A percentile compares a stretch with the other conserved stretches of the same genome.
phyloP scores from a whole-genome alignment of 2,329 filamentous ascomycete genomes.

The Claviceps purpurea region DNA sequence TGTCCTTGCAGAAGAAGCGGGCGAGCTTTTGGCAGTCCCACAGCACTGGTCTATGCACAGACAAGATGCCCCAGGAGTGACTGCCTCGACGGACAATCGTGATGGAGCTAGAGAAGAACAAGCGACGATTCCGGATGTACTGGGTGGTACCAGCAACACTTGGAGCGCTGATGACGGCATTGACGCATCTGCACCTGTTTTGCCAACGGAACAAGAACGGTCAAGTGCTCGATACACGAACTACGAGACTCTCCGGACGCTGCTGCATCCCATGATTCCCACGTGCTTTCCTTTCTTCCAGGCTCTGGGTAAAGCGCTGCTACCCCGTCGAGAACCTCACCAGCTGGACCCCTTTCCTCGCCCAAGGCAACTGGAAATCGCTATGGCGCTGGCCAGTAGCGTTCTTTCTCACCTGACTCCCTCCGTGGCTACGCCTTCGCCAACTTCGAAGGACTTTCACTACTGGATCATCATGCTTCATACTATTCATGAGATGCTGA shows the following conservation, averaged over 20 bases:
- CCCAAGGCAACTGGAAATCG: conserved; percentile 40
- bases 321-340: conserved; percentile 51
- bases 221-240: conserved; percentile 48
- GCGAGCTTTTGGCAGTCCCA: conserved; percentile 61
- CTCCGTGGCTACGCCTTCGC: conserved; percentile 27
- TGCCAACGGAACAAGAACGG: conserved; percentile 29
- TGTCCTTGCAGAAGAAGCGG: conserved; percentile 74
- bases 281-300: conserved; percentile 80
- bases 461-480: conserved; percentile 76
- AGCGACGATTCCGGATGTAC: conserved; percentile 19
- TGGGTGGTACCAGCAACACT: conserved; percentile 13
- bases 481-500: conserved; percentile 62
- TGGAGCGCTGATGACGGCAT: conserved; percentile 13
- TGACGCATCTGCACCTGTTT: conserved; percentile 12
- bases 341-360: conserved; percentile 46
- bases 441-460: conserved; percentile 52
- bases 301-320: conserved; percentile 66
- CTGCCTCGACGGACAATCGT: conserved; percentile 9
- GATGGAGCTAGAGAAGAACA: conserved; percentile 11
- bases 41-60: conserved; percentile 42
- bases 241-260: conserved; percentile 59
- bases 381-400: conserved; percentile 56
- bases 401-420: conserved; percentile 53
- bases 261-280: conserved; percentile 66
- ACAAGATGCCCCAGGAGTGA: conserved; percentile 14